Conservation (phyloP, 2,329 filamentous ascomycete species). For the Conoideocrella luteorostrata region DNA sequence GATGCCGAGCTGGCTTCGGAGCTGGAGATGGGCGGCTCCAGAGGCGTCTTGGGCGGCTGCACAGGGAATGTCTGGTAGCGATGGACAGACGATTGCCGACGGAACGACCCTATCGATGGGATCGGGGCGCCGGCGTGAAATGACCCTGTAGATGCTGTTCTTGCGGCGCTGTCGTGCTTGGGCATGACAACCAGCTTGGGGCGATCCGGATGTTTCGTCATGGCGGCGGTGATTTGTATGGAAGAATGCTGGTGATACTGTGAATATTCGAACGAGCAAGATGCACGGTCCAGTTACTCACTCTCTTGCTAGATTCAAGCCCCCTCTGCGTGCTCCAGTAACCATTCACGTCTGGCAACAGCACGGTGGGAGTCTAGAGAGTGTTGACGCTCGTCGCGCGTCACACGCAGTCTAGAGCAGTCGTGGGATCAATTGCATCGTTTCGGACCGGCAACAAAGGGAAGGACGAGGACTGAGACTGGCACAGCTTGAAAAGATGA, state of each 20-base stretch:
- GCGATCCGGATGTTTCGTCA: conserved; percentile 7
- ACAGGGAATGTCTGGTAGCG: conserved; percentile 81
- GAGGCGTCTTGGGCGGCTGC: conserved; percentile 61
- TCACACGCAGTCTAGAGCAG: not conserved
- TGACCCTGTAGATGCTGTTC: conserved; percentile 35
- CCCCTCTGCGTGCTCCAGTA: too few relatives aligned
- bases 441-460: not conserved
- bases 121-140: conserved; percentile 48
- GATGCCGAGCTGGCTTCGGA: conserved; percentile 14
- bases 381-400: not conserved
- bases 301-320: too few relatives aligned
- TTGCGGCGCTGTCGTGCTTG: conserved; percentile 4
- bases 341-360: too few relatives aligned
- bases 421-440: not conserved
- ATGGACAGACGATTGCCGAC: conserved; percentile 38
- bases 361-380: conserved; percentile 9
- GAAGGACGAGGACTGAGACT: not conserved
- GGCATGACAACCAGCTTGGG: conserved; percentile 3
- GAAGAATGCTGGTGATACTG: too few relatives aligned
- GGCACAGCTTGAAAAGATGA: too few relatives aligned
- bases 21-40: conserved; percentile 29
- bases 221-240: conserved; percentile 7
- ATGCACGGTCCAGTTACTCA: too few relatives aligned
- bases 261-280: too few relatives aligned
- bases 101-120: conserved; percentile 25